phyloP scores from a whole-genome alignment of 2,329 filamentous ascomycete genomes.

The Monilinia fructicola region DNA sequence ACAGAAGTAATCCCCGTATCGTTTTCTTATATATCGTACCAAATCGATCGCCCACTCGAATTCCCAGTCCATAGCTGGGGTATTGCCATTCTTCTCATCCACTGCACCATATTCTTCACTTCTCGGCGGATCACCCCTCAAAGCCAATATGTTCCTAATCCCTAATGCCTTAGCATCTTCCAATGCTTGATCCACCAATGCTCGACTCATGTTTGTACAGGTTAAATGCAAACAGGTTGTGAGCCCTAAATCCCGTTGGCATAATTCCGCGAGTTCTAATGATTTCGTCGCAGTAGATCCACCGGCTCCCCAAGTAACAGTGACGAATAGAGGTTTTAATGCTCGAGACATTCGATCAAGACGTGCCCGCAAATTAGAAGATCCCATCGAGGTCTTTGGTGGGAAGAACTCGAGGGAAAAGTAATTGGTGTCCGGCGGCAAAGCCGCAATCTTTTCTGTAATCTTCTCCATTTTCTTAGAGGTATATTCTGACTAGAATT shows the following conservation, averaged over 20 bases:
- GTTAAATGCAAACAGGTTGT: constrained; percentile 96
- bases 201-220: constrained; percentile 94
- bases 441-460: constrained; percentile 88
- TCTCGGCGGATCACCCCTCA: constrained; percentile 87
- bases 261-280: constrained; percentile 90
- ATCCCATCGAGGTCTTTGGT: constrained; percentile 94
- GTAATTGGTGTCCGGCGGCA: constrained; percentile 79
- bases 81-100: constrained; percentile 55
- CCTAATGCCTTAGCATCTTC: constrained; percentile 88
- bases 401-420: constrained; percentile 99
- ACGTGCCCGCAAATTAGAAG: constrained; percentile 87
- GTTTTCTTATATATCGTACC: constrained; percentile 81
- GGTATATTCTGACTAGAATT: background rate
- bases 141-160: constrained; percentile 88
- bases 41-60: constrained; percentile 89
- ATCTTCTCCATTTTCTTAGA: constrained; percentile 63
- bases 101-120: constrained; percentile 81
- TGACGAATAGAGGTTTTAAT: constrained; percentile 89
- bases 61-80: constrained; percentile 54
- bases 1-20: constrained; percentile 93
- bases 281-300: constrained; percentile 90
- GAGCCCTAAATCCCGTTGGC: constrained; percentile 84
- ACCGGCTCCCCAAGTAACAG: constrained; percentile 96
- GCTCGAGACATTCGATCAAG: constrained; percentile 93
- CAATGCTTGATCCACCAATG: constrained; percentile 81